Evolutionary conservation across 1,284 basidiomycete species (phyloP).

Genomic region (Afroboletus lepidellus): DNA sequence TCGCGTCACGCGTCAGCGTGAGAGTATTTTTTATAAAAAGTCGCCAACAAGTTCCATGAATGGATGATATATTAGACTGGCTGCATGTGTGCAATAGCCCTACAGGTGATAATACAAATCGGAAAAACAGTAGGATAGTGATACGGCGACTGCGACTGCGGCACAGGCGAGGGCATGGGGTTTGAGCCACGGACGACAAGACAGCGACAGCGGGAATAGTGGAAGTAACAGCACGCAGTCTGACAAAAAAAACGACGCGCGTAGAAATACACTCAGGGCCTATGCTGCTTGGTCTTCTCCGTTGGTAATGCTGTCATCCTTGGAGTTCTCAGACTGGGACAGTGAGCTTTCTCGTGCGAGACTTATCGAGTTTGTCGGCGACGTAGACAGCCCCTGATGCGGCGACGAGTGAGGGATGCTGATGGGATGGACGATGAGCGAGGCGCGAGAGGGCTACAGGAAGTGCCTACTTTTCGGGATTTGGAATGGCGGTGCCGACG

Average conservation of each 20-base stretch:
- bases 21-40: too few relatives aligned
- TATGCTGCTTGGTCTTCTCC: slow-evolving; percentile 37
- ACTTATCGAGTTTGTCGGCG: slow-evolving; percentile 57
- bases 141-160: slow-evolving; percentile 13
- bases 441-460: neutral
- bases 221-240: slow-evolving; percentile 7
- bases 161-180: slow-evolving; percentile 14
- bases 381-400: slow-evolving; percentile 58
- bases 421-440: slow-evolving; percentile 6
- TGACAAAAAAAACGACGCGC: slow-evolving; percentile 3
- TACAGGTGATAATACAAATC: slow-evolving; percentile 35
- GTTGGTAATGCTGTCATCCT: slow-evolving; percentile 27
- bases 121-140: slow-evolving; percentile 23
- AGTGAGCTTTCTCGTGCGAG: slow-evolving; percentile 66
- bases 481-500: slow-evolving; percentile 92
- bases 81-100: slow-evolving; percentile 18
- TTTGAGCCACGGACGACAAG: slow-evolving; percentile 23
- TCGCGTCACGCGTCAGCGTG: slow-evolving; percentile 3
- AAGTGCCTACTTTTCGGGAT: slow-evolving; percentile 84
- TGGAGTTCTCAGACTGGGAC: slow-evolving; percentile 32
- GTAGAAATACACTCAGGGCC: slow-evolving; percentile 21
- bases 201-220: slow-evolving; percentile 19
- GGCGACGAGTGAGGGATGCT: slow-evolving; percentile 74
- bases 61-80: slow-evolving; percentile 26
- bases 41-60: neutral